Percentiles rank a stretch among this genome's conserved stretches.
These are phyloP conservation scores for Scytalidium sp. DNA, from an alignment of 2,329 filamentous ascomycete genomes.

Conservation along the genomic window DNA sequence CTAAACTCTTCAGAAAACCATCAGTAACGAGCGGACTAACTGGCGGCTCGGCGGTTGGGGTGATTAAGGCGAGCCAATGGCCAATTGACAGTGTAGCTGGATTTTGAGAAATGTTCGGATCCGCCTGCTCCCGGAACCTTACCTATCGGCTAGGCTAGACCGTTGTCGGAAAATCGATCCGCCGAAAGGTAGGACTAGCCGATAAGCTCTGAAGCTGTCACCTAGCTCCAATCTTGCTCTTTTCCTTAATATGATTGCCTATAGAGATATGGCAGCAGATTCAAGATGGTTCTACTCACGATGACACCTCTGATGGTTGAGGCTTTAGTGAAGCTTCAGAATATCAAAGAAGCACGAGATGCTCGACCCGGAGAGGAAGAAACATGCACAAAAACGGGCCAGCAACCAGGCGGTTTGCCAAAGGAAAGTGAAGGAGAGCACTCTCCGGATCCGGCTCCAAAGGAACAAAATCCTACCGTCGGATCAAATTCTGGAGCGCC, in stretches of 20 bases:
- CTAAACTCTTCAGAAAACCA: background rate
- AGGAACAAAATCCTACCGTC: constrained; percentile 5
- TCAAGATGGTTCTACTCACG: constrained; percentile 71
- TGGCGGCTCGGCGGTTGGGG: background rate
- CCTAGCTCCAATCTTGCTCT: constrained; percentile 1
- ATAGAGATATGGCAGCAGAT: constrained; percentile 7
- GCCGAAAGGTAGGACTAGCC: constrained; percentile 9
- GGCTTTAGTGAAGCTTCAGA: constrained; percentile 45
- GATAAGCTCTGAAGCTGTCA: constrained; percentile 13
- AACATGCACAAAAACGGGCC: background rate
- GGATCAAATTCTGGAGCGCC: constrained; percentile 36
- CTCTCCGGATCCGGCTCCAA: background rate
- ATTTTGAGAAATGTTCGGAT: constrained; percentile 2
- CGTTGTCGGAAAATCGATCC: constrained; percentile 14
- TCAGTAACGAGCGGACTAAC: background rate
- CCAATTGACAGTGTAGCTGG: background rate
- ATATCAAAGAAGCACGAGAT: background rate
- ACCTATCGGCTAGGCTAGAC: constrained; percentile 19
- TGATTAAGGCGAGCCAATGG: background rate
- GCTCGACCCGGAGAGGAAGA: background rate
- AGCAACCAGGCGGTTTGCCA: background rate
- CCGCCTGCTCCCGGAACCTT: background rate
- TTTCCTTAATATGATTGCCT: too few relatives aligned
- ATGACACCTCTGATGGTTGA: constrained; percentile 68
- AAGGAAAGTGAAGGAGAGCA: background rate